phyloP scores from a whole-genome alignment of 2,329 filamentous ascomycete species.

The Ophiobolus disseminans region DNA sequence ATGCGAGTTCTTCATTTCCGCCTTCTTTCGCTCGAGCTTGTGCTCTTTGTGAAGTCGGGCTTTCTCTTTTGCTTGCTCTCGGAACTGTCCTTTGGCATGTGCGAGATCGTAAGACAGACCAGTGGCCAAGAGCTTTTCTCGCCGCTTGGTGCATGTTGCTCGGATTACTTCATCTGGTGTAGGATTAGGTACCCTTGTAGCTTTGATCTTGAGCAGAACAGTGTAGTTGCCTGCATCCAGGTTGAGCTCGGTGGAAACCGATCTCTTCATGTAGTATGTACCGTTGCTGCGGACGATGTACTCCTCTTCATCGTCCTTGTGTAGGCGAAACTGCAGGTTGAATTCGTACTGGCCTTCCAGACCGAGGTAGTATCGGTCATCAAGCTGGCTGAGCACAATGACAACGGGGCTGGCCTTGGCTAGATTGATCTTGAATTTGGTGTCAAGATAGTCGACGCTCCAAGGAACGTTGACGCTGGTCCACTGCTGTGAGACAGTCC shows the following conservation, averaged over 20 bases:
- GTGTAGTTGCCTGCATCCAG: conserved; percentile 78
- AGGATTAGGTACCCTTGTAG: conserved; percentile 61
- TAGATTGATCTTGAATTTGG: conserved; percentile 64
- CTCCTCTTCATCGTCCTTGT: conserved; percentile 66
- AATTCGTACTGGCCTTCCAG: conserved; percentile 65
- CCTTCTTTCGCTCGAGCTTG: conserved; percentile 46
- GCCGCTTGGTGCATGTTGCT: conserved; percentile 65
- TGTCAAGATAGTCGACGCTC: conserved; percentile 67
- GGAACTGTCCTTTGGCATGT: conserved; percentile 68
- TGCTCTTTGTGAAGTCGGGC: conserved; percentile 49
- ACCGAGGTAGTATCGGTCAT: conserved; percentile 66
- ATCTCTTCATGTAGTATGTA: conserved; percentile 70
- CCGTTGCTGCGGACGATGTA: conserved; percentile 65
- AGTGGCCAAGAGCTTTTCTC: conserved; percentile 77
- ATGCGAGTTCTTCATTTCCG: conserved; percentile 46
- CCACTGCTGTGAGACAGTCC: conserved; percentile 68
- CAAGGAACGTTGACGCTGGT: conserved; percentile 66
- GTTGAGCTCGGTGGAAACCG: conserved; percentile 77
- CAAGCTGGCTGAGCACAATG: conserved; percentile 66
- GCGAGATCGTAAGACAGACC: conserved; percentile 74
- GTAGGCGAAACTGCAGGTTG: conserved; percentile 64
- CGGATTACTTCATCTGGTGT: conserved; percentile 73
- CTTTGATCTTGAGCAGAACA: conserved; percentile 77
- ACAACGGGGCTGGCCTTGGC: conserved; percentile 61
- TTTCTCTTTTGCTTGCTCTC: conserved; percentile 58